phyloP scores from a whole-genome alignment of 2,329 filamentous ascomycete species.

The Ceratocystis variospora region DNA sequence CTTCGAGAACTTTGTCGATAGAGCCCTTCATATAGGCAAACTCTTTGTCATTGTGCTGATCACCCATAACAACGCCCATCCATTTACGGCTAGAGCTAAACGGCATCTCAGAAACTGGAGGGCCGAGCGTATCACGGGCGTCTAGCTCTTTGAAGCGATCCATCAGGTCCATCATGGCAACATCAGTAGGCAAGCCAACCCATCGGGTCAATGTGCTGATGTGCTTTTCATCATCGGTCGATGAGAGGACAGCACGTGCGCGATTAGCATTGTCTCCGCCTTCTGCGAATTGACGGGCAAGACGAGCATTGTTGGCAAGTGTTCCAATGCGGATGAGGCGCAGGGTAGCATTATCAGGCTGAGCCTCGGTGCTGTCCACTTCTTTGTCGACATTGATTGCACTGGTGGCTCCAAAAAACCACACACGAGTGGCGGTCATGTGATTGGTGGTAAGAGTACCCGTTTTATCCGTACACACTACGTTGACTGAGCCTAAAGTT shows the following conservation, averaged over 20 bases:
- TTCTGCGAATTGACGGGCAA: slow-evolving; percentile 59
- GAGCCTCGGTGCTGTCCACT: slow-evolving; percentile 39
- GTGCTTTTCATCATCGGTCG: slow-evolving; percentile 48
- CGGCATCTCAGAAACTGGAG: slow-evolving; percentile 69
- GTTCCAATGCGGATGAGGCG: slow-evolving; percentile 85
- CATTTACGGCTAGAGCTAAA: slow-evolving; percentile 97
- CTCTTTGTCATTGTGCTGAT: slow-evolving; percentile 49
- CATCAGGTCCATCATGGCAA: slow-evolving; percentile 87
- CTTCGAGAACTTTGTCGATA: slow-evolving; percentile 69
- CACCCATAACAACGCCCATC: slow-evolving; percentile 88
- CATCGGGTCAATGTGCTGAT: slow-evolving; percentile 57
- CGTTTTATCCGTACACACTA: slow-evolving; percentile 98
- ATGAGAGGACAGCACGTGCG: slow-evolving; percentile 63
- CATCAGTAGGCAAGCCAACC: slow-evolving; percentile 93
- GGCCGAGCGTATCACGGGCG: slow-evolving; percentile 72
- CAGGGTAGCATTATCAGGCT: slow-evolving; percentile 59
- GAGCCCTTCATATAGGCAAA: slow-evolving; percentile 93
- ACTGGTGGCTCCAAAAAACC: slow-evolving; percentile 64
- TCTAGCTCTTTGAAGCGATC: slow-evolving; percentile 88
- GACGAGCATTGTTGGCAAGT: slow-evolving; percentile 84
- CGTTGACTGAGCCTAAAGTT: slow-evolving; percentile 94
- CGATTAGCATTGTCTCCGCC: slow-evolving; percentile 39
- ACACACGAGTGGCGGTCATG: slow-evolving; percentile 94
- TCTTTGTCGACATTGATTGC: slow-evolving; percentile 41
- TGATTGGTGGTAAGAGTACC: slow-evolving; percentile 94